phyloP scores from a whole-genome alignment of 768 basidiomycete species.

The Trametes maxima region DNA sequence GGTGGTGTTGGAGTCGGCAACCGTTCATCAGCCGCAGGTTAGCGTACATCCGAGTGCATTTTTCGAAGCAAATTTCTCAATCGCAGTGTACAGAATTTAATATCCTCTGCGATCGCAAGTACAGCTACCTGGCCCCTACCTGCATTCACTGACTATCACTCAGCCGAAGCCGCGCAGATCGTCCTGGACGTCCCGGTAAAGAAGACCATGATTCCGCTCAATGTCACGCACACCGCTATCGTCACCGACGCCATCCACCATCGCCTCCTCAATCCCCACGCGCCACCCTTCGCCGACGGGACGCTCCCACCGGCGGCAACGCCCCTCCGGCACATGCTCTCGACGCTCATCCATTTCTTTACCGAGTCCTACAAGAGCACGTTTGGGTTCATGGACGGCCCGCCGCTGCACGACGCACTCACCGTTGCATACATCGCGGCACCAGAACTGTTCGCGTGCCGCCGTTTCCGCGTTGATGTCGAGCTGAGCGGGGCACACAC shows the following conservation, averaged over 20 bases:
- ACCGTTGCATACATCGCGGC: slow-evolving; percentile 74
- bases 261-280: slow-evolving; percentile 45
- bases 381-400: slow-evolving; percentile 83
- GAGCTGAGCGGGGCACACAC: slow-evolving; percentile 70
- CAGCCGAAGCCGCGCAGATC: slow-evolving; percentile 83
- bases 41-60: not conserved
- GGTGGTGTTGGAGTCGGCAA: slow-evolving; percentile 89
- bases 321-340: slow-evolving; percentile 70
- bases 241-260: slow-evolving; percentile 58
- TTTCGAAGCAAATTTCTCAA: not conserved
- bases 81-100: slow-evolving; percentile 61
- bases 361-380: slow-evolving; percentile 69
- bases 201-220: slow-evolving; percentile 79
- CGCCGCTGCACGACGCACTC: slow-evolving; percentile 86
- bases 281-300: not conserved
- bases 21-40: slow-evolving; percentile 72
- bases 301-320: slow-evolving; percentile 34
- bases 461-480: slow-evolving; percentile 80
- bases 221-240: slow-evolving; percentile 86
- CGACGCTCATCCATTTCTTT: slow-evolving; percentile 75
- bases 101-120: slow-evolving; percentile 78
- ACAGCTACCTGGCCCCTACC: not conserved
- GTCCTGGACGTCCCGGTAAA: slow-evolving; percentile 72
- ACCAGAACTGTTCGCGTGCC: slow-evolving; percentile 65
- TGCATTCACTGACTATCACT: not conserved